Base-by-base conservation (phyloP, 345 rosid genomes). In the Brassica incana region DNA sequence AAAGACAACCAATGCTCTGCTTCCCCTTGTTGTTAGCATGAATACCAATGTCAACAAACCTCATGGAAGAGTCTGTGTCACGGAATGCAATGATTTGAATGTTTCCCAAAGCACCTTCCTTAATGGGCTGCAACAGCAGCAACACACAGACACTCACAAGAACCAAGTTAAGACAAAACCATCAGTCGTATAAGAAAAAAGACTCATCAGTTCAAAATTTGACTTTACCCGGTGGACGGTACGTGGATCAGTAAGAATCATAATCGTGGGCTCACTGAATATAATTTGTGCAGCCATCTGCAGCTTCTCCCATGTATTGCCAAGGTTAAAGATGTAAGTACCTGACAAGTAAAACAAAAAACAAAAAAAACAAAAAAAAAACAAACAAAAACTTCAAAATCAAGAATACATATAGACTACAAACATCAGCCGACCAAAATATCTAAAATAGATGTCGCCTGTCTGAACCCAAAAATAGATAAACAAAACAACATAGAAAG, bases 21-120 rank as follows among this genome's bases (percentile, higher is more conserved):
- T 93, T 91, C 32, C 92, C 97, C 75, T 91, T 93, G 86, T 93
- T 93, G 58, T 91, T 93, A 20, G 97, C 89, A 3, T 93, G 98
- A 75, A 93, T 93, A 3, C 95, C 93, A 69, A 91, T 86, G 71
- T 91, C 98, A 5, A 93, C 93, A 75, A 79, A 93, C 0, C 86
- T 63, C 94, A 93, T 88, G 1, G 98, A 94, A 1, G 97, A 93
- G 67, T 90, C 97, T 0, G 97, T 90, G 76, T 93, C 94, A 65
- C 94, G 88, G 64, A 90, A 93, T 33, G 93, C 92, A 65, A 91
- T 91, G 69, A 94, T 91, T 0, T 92, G 95, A 65, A 93, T 90
- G 80, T 91, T 91, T 66, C 94, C 97, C 20, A 91, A 91, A 30
- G 97, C 94, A 30, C 91, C 88, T 88, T 93, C 97, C 77, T 90